phyloP scores from a whole-genome alignment of 2,329 filamentous ascomycete species.

The Cucurbitaria berberidis region DNA sequence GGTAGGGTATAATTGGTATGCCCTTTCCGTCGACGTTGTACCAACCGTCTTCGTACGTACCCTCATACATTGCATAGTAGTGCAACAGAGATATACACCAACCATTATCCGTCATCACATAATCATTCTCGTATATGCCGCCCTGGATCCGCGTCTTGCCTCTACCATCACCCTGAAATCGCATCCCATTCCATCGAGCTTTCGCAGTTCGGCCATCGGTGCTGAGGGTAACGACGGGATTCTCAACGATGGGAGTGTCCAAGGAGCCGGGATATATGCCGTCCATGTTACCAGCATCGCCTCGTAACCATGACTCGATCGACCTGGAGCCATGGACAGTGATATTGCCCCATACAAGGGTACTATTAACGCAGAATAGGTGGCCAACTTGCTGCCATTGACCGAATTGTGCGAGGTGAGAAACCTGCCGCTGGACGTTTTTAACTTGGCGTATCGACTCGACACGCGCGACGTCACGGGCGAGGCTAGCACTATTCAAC shows the following conservation, averaged over 20 bases:
- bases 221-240: conserved; percentile 26
- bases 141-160: conserved; percentile 27
- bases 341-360: conserved; percentile 24
- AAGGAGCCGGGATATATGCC: conserved; percentile 22
- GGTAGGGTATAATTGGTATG: conserved; percentile 28
- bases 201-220: conserved; percentile 25
- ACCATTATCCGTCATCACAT: conserved; percentile 10
- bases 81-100: conserved; percentile 28
- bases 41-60: conserved; percentile 27
- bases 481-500: conserved; percentile 11
- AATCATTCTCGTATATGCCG: conserved; percentile 34
- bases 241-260: conserved; percentile 28
- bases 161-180: conserved; percentile 29
- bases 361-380: conserved; percentile 25
- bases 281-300: conserved; percentile 26
- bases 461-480: conserved; percentile 21
- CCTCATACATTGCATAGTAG: conserved; percentile 31
- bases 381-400: conserved; percentile 14
- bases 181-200: conserved; percentile 31
- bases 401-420: conserved; percentile 28
- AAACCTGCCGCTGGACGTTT: conserved; percentile 25
- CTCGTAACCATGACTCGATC: conserved; percentile 22
- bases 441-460: conserved; percentile 36
- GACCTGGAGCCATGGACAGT: conserved; percentile 15
- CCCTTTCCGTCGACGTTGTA: conserved; percentile 22